These are phyloP conservation scores for Chrysanthemum lavandulifolium DNA, from an alignment of 129 eudicot species.

Conservation along the genomic window DNA sequence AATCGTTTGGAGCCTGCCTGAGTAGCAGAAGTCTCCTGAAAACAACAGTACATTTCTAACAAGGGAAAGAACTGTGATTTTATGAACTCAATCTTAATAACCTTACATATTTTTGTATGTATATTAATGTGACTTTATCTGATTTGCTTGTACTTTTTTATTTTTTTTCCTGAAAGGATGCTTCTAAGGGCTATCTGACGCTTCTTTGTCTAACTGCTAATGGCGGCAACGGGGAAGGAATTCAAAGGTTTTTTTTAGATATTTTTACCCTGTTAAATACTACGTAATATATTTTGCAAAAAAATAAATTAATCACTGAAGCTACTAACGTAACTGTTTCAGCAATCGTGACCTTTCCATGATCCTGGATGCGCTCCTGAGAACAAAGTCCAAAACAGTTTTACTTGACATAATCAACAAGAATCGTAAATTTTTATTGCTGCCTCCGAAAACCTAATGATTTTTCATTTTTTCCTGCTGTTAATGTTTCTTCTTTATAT, in stretches of 20 bases:
- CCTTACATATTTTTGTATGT: not conserved
- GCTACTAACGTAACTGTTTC: constrained; percentile 21
- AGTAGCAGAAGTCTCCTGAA: too few species aligned
- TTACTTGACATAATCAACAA: constrained; percentile 76
- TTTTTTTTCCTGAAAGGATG: constrained; percentile 55
- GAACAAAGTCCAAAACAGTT: constrained; percentile 83
- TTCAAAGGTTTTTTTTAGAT: constrained; percentile 62
- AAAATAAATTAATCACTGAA: constrained; percentile 16
- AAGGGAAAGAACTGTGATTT: too few species aligned
- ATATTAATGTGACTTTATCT: not conserved
- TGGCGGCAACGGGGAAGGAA: constrained; percentile 83
- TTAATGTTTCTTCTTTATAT: constrained; percentile 1
- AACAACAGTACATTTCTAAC: too few species aligned
- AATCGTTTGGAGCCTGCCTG: too few species aligned
- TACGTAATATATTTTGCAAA: not conserved
- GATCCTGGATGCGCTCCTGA: constrained; percentile 84
- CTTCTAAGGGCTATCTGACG: constrained; percentile 88
- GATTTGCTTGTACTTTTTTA: not conserved
- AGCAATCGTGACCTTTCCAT: constrained; percentile 96
- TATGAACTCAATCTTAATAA: not conserved
- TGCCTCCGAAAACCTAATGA: not conserved
- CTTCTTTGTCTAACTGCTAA: constrained; percentile 85
- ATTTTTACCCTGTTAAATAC: constrained; percentile 2
- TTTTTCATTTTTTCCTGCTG: not conserved
- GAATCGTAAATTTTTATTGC: constrained; percentile 57